Percentiles rank a stretch among this genome's conserved stretches.
These are phyloP conservation scores for Botryotinia narcissicola DNA, from an alignment of 2,329 filamentous ascomycete species.

Conservation along the genomic window DNA sequence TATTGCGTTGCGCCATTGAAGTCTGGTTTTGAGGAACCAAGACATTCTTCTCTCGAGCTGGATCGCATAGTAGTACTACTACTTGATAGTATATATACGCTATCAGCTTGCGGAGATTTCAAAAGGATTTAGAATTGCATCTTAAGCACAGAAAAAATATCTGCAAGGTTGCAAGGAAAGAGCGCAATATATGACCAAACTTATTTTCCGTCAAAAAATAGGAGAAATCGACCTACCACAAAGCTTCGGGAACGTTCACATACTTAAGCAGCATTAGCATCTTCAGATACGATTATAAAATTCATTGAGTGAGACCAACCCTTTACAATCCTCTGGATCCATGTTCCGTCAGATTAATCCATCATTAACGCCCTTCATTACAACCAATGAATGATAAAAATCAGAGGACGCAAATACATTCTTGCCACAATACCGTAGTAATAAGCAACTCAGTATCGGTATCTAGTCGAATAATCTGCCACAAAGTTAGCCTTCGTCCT, in stretches of 20 bases:
- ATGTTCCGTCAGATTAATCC: slow-evolving; percentile 7
- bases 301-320: slow-evolving; percentile 41
- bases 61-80: neutral
- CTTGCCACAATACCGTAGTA: neutral
- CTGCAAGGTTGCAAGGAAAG: neutral
- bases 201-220: neutral
- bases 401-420: neutral
- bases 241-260: slow-evolving; percentile 5
- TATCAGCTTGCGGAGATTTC: neutral
- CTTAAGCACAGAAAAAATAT: neutral
- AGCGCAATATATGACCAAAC: neutral
- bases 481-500: slow-evolving; percentile 19
- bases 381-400: neutral
- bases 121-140: neutral
- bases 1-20: neutral
- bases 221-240: neutral
- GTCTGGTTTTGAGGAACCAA: neutral
- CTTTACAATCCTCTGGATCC: slow-evolving; percentile 26
- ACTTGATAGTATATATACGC: neutral
- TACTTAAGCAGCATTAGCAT: slow-evolving; percentile 29
- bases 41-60: neutral
- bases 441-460: slow-evolving; percentile 54
- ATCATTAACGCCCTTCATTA: slow-evolving; percentile 21
- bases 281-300: slow-evolving; percentile 24
- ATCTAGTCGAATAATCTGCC: slow-evolving; percentile 61